Base-by-base conservation (phyloP, 1,139 yeast genomes). In the Pichia sp. region DNA sequence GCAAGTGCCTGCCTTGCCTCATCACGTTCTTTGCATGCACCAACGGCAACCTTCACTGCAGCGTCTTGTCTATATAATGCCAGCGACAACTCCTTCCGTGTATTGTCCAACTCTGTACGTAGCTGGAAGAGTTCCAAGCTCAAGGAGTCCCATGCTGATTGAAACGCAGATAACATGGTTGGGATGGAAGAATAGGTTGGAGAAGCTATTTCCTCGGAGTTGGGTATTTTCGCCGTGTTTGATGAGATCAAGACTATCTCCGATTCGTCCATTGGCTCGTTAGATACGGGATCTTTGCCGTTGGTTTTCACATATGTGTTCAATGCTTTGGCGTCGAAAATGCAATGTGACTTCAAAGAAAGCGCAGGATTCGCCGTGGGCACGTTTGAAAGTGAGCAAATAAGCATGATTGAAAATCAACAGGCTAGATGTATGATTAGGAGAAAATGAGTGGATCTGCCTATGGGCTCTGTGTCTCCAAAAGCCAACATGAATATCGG, bases 41-140 rank as follows among this genome's bases (percentile, higher is more conserved):
- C 77, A 0, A 96, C 84, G 0, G 95, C 95, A 2, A 92, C 97
- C 54, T 90, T 75, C 3, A 87, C 83, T 0, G 97, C 96, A 0
- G 98, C 97, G 68, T 92, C 98, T 61, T 87, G 87, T 62, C 85
- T 87, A 65, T 90, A 90, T 44, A 90, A 72, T 0, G 96, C 85
- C 4, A 87, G 72, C 45, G 95, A 85, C 55, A 92, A 71, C 64
- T 90, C 95, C 63, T 86, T 82, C 58, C 87, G 78, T 2, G 93
- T 78, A 38, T 75, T 74, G 51, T 77, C 80, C 50, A 92, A 74
- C 62, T 86, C 92, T 66, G 87, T 87, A 59, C 95, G 76, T 58
- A 92, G 72, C 36, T 85, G 79, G 65, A 88, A 90, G 47, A 87
- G 77, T 66, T 93, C 98, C 54, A 92, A 72, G 41, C 95, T 90